phyloP scores from a whole-genome alignment of 768 basidiomycete genomes.

The Phlebiopsis gigantea region DNA sequence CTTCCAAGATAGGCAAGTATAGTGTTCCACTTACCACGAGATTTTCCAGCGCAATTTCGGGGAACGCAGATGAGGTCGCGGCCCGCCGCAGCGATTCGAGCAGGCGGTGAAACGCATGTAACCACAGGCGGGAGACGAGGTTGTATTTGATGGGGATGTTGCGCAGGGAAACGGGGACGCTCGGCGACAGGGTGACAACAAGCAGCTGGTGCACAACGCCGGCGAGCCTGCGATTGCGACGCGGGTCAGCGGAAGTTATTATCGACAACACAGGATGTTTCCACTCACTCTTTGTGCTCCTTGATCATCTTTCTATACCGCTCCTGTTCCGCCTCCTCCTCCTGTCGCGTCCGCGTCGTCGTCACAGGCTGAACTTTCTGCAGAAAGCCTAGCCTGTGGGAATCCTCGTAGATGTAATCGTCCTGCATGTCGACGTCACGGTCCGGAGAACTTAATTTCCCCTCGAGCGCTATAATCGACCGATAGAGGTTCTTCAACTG shows the following conservation, averaged over 20 bases:
- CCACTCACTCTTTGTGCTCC: constrained; percentile 79
- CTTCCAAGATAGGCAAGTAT: constrained; percentile 1
- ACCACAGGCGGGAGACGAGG: constrained; percentile 92
- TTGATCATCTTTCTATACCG: constrained; percentile 67
- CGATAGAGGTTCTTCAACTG: constrained; percentile 84
- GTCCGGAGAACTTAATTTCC: constrained; percentile 55
- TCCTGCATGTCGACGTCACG: constrained; percentile 28
- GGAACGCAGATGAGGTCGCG: constrained; percentile 40
- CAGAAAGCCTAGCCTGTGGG: constrained; percentile 39
- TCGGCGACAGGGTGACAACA: constrained; percentile 77
- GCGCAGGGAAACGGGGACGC: constrained; percentile 82
- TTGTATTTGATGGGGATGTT: constrained; percentile 93
- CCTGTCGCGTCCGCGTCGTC: constrained; percentile 1
- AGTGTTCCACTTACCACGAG: constrained; percentile 42
- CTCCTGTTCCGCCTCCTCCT: constrained; percentile 63
- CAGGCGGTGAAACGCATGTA: constrained; percentile 82
- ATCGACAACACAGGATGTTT: no score
- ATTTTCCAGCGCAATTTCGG: constrained; percentile 75
- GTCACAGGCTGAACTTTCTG: constrained; percentile 22
- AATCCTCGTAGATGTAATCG: constrained; percentile 20
- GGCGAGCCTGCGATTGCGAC: constrained; percentile 58
- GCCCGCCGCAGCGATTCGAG: constrained; percentile 88
- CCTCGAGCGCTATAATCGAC: constrained; percentile 74
- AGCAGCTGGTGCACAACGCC: constrained; percentile 89
- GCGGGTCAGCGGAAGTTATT: not conserved